Percentiles rank a stretch among this genome's conserved stretches.
Evolutionary conservation across 1,284 basidiomycete species (phyloP).

Genomic region (Ganoderma sp.): DNA sequence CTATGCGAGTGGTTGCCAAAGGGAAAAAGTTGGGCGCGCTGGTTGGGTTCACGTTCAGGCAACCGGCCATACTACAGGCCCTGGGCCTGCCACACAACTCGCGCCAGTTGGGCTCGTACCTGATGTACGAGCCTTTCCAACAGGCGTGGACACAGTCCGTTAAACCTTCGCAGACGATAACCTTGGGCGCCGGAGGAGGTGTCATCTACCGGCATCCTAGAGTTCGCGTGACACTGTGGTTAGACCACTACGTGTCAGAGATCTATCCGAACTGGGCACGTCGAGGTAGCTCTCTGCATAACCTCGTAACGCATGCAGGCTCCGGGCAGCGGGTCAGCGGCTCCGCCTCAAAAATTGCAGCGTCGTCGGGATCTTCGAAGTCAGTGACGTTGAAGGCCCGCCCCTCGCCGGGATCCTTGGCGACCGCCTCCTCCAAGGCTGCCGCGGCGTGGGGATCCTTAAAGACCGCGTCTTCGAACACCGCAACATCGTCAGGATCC

Average conservation of each 20-base stretch:
- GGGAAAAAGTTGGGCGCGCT: neutral
- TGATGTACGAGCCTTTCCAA: neutral
- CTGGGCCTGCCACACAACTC: neutral
- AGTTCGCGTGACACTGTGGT: neutral
- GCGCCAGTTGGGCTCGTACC: neutral
- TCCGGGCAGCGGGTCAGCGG: no score
- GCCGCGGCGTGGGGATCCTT: no score
- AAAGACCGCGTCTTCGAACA: no score
- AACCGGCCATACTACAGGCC: neutral
- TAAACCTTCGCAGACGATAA: neutral
- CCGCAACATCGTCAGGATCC: no score
- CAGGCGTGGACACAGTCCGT: neutral
- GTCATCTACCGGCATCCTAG: neutral
- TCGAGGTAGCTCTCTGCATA: no score
- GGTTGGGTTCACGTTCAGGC: neutral
- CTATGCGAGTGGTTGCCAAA: neutral
- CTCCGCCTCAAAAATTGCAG: no score
- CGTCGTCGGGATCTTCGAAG: no score
- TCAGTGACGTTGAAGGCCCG: no score
- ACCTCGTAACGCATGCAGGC: no score
- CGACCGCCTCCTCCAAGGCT: no score
- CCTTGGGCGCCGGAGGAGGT: neutral
- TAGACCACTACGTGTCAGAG: neutral
- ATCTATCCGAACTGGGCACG: neutral
- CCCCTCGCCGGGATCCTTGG: no score